Base-by-base conservation (phyloP, 768 basidiomycete species). In the Kondoa subrosea region DNA sequence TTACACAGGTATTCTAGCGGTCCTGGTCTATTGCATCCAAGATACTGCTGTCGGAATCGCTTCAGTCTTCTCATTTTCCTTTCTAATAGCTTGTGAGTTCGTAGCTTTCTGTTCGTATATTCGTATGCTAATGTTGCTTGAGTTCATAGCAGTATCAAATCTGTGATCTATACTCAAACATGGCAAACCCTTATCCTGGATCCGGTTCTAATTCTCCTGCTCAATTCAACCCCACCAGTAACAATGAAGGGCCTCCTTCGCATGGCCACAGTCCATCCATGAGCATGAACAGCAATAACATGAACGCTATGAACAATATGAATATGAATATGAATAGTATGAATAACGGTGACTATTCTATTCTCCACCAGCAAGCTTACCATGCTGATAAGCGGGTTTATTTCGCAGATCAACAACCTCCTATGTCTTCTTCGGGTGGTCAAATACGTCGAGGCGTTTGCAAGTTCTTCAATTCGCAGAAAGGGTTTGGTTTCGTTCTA, bases 401-500 rank as follows among this genome's bases (percentile, higher is more conserved):
- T n/a, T n/a, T n/a, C n/a, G n/a, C n/a, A n/a, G n/a, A n/a, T n/a
- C n/a, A n/a, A n/a, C n/a, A n/a, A n/a, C n/a, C n/a, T n/a, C n/a
- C n/a, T n/a, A n/a, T n/a, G 8, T 50, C 40, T 50, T 50, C 40
- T 50, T 50, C 40, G 8, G 40, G 40, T 21, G 40, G 12, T 8
- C 32, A 57, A 66, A 33, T 59, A 60, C 25, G 64, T 30, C 33
- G 65, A 56, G 56, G 70, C 64, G 32, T 34, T 1, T 62, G 32
- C 31, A 69, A 69, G 65, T 69, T 69, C 62, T 67, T 67, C 31
- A 61, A 67, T 31, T 62, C 50, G 3, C 68, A 69, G 57, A 71
- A 69, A 69, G 74, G 74, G 1, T 75, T 72, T 40, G 74, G 74
- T 21, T 75, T 75, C 26, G 71, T 75, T n/a, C 71, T 74, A 30